These are phyloP conservation scores for Diaporthe caulivora DNA, from an alignment of 2,329 filamentous ascomycete genomes.

Conservation along the genomic window DNA sequence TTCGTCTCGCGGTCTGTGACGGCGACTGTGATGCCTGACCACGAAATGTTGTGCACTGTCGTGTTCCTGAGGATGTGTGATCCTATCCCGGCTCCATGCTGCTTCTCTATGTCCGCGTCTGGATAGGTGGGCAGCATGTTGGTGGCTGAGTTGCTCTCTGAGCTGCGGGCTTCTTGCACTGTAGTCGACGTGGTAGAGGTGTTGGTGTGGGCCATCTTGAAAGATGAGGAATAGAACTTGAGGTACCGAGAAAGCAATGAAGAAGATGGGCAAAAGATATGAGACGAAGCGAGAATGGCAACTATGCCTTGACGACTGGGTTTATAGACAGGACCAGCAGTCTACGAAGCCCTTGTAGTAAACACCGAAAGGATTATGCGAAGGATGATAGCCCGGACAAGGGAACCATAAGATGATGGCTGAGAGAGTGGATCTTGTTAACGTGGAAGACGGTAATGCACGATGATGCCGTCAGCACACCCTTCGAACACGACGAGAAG, in stretches of 20 bases:
- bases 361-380: slow-evolving; percentile 24
- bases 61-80: slow-evolving; percentile 73
- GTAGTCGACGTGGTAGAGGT: slow-evolving; percentile 35
- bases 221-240: neutral
- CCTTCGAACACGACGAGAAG: neutral
- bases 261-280: neutral
- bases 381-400: slow-evolving; percentile 1
- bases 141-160: slow-evolving; percentile 36
- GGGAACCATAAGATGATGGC: slow-evolving; percentile 1
- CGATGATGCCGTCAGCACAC: slow-evolving; percentile 9
- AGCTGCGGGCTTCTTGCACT: slow-evolving; percentile 36
- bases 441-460: neutral
- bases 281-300: neutral
- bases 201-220: slow-evolving; percentile 36
- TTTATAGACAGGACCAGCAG: neutral
- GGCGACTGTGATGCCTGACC: slow-evolving; percentile 75
- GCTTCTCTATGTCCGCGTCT: slow-evolving; percentile 46
- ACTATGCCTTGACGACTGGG: neutral
- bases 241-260: neutral
- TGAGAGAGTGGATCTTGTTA: slow-evolving; percentile 25
- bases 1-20: slow-evolving; percentile 81
- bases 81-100: slow-evolving; percentile 46
- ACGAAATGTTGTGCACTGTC: slow-evolving; percentile 73
- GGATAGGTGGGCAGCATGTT: slow-evolving; percentile 33
- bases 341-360: slow-evolving; percentile 6